Base-by-base conservation (phyloP, 2,329 filamentous ascomycete genomes). In the Hypomyces perniciosus region DNA sequence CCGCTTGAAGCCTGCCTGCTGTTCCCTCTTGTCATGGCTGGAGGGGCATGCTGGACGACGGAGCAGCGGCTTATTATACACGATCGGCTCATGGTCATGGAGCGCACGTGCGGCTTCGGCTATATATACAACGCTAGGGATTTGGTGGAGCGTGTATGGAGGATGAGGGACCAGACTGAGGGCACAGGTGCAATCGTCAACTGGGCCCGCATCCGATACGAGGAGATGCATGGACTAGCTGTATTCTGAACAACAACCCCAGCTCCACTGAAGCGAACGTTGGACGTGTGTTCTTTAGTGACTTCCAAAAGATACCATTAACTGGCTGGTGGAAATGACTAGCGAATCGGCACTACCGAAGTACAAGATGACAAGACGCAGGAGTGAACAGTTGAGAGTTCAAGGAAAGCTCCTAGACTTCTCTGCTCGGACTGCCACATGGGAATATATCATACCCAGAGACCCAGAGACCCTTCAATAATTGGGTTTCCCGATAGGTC, bases 381-480 rank as follows among this genome's bases (percentile, higher is more conserved):
- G 12, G 6, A n/a, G 35, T 38, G 12, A 40, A 31, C 20, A 20
- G 20, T 20, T 20, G 3, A 20, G 20, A n/a, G 20, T 20, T 20
- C 20, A 20, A 20, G 20, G 20, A 20, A 20, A 20, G 20, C 20
- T 20, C 20, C 20, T 20, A 20, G 20, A 20, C 46, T 39, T 31
- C n/a, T 35, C 42, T 27, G 20, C 55, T 8, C 61, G 34, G 37
- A 53, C 53, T 10, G 55, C 52, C 26, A 62, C 48, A 20, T 61
- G 60, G 12, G 53, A 52, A 48, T 62, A 63, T 57, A 44, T 71
- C 72, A 66, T 72, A 79, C 65, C 68, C 70, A 54, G 84, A 84
- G 72, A 79, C 65, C 68, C 70, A 54, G 84, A 84, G 72, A 84
- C 83, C 60, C 80, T 54, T 83, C 78, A 48, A 84, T 83, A 0